Conservation (phyloP, 2,329 filamentous ascomycete species). For the Nothopassalora personata region DNA sequence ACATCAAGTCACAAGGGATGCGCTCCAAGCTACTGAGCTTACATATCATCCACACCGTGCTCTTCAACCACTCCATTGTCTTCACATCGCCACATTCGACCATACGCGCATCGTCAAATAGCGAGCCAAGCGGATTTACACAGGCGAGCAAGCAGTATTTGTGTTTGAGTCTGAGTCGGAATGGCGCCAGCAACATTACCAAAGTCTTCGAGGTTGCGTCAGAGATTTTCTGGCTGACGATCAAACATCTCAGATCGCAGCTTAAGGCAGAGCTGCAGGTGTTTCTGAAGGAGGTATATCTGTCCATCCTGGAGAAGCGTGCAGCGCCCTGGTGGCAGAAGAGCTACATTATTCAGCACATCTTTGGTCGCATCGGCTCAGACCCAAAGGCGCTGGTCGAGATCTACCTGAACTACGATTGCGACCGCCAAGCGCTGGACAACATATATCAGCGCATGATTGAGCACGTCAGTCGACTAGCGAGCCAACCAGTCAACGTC, state of each 20-base stretch:
- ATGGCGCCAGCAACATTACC: conserved; percentile 88
- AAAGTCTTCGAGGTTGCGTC: conserved; percentile 91
- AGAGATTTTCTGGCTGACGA: conserved; percentile 97
- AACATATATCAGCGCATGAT: conserved; percentile 95
- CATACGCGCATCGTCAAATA: conserved; percentile 84
- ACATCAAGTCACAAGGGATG: conserved; percentile 92
- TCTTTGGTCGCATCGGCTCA: conserved; percentile 75
- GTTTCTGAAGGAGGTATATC: conserved; percentile 94
- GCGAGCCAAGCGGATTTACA: conserved; percentile 81
- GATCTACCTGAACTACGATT: conserved; percentile 97
- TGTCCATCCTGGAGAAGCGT: conserved; percentile 82
- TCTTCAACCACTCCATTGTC: conserved; percentile 87
- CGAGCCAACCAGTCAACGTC: conserved; percentile 70
- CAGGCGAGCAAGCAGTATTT: conserved; percentile 96
- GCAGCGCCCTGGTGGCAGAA: conserved; percentile 87
- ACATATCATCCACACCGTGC: conserved; percentile 87
- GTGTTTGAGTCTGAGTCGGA: conserved; percentile 88
- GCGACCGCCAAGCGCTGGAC: conserved; percentile 83
- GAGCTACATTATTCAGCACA: conserved; percentile 72
- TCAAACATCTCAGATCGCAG: conserved; percentile 85
- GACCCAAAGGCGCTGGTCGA: conserved; percentile 89
- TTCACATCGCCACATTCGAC: conserved; percentile 90
- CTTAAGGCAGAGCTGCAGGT: conserved; percentile 99
- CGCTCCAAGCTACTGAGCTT: conserved; percentile 92
- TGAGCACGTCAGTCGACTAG: conserved; percentile 85